Evolutionary conservation across 2,329 filamentous ascomycete species (phyloP).

Genomic region (Neonectria faginata): DNA sequence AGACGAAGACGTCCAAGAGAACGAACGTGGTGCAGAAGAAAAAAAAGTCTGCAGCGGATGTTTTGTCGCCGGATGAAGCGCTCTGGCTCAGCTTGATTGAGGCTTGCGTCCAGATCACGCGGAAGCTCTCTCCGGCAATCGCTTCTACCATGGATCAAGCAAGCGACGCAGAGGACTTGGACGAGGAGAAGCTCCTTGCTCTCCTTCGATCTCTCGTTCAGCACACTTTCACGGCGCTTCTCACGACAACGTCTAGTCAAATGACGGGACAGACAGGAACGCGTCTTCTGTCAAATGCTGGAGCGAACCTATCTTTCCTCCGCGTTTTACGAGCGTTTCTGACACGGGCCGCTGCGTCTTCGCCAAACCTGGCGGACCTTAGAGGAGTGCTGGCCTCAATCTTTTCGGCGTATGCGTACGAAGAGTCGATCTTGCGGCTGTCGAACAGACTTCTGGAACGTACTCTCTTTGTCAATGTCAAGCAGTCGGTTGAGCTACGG

Average conservation of each 20-base stretch:
- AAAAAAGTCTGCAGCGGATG: constrained; percentile 56
- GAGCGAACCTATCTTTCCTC: constrained; percentile 81
- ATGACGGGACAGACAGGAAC: constrained; percentile 49
- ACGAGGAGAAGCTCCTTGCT: constrained; percentile 71
- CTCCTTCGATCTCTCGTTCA: constrained; percentile 85
- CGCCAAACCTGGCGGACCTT: constrained; percentile 88
- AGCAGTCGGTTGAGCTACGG: constrained; percentile 77
- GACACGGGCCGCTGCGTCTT: constrained; percentile 80
- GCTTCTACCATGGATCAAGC: constrained; percentile 48
- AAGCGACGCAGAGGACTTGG: constrained; percentile 52
- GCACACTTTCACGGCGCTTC: constrained; percentile 87
- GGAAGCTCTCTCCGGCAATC: constrained; percentile 70
- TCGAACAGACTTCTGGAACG: constrained; percentile 89
- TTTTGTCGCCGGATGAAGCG: constrained; percentile 64
- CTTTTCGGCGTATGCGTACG: constrained; percentile 95
- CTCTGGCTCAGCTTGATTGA: constrained; percentile 73
- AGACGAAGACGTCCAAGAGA: constrained; percentile 72
- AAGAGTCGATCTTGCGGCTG: constrained; percentile 86
- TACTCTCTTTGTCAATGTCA: constrained; percentile 87
- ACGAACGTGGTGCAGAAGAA: constrained; percentile 62
- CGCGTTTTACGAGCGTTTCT: constrained; percentile 91
- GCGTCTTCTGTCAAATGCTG: constrained; percentile 52
- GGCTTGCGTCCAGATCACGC: constrained; percentile 71
- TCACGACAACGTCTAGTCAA: constrained; percentile 76
- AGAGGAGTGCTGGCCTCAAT: constrained; percentile 87